Conservation (phyloP, 768 basidiomycete genomes). For the Podaxis sp. region DNA sequence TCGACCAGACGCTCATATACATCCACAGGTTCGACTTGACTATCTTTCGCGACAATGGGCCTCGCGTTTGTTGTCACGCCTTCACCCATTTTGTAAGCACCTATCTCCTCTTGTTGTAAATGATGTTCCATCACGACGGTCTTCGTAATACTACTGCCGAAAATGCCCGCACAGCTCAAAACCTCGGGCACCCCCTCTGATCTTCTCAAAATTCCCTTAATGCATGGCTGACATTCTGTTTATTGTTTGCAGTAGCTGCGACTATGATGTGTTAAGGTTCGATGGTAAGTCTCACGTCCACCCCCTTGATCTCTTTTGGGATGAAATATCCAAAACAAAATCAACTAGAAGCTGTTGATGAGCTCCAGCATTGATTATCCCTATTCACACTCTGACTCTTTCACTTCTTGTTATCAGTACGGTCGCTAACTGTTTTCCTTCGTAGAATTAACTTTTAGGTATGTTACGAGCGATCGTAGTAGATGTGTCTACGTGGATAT, state of each 20-base stretch:
- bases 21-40: not conserved
- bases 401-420: not conserved
- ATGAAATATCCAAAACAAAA: slow-evolving; percentile 49
- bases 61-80: not conserved
- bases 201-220: slow-evolving; percentile 19
- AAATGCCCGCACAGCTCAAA: slow-evolving; percentile 93
- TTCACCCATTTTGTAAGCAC: slow-evolving; percentile 26
- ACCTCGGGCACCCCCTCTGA: slow-evolving; percentile 80
- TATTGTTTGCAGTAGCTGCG: not conserved
- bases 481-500: not conserved
- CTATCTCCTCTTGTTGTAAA: slow-evolving; percentile 18
- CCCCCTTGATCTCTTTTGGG: slow-evolving; percentile 18
- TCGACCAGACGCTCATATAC: not conserved
- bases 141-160: slow-evolving; percentile 83
- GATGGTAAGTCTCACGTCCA: not conserved
- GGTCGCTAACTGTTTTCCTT: not conserved
- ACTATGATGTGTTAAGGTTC: not conserved
- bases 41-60: not conserved
- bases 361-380: slow-evolving; percentile 64
- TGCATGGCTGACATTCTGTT: not conserved
- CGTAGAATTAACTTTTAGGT: not conserved
- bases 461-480: not conserved
- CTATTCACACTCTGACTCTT: slow-evolving; percentile 28
- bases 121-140: slow-evolving; percentile 91
- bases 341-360: slow-evolving; percentile 92